Base-by-base conservation (phyloP, 495 filamentous ascomycete genomes). In the Neurospora sp. region DNA sequence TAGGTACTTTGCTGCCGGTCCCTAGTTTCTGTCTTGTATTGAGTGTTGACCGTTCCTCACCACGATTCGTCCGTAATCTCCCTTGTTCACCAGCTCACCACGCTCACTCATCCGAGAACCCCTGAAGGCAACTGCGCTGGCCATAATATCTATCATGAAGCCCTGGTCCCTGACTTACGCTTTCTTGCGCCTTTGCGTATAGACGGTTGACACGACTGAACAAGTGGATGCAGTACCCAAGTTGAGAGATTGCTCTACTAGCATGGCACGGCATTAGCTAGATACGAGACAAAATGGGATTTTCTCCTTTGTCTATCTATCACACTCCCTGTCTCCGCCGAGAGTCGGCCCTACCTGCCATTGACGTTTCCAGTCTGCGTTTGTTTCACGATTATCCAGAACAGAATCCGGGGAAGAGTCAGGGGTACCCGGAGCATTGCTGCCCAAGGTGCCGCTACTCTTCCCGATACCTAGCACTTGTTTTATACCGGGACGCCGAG, bases 401-500 rank as follows among this genome's bases (percentile, higher is more conserved):
- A 39, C 70, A 69, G 39, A 74, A 73, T 72, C 70, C 35, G 69
- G 70, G 76, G 71, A 73, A 71, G 18, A n/a, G 75, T 77, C 79
- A 82, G 82, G 83, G 79, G 77, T 77, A 76, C 74, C 74, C 75
- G 79, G 80, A 83, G 83, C 82, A 84, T 86, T 84, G 84, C 83
- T 86, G 84, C 84, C 84, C 84, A 86, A 86, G 74, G 48, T 75
- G 76, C 77, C 74, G 72, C 75, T 76, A 70, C 41, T 39, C 35
- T 62, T 14, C 69, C 72, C 31, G 62, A 62, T 70, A n/a, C n/a
- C n/a, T n/a, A 27, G 42, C 72, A 39, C 72, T 72, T 16, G 69
- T 62, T 16, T 35, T 35, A 18, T 66, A 35, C 6, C 27, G 27
- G 70, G 37, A 70, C 20, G 73, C 72, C 69, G 71, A 71, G 59